Conservation (phyloP, 1,139 yeast species). For the Yamadazyma triangularis region DNA sequence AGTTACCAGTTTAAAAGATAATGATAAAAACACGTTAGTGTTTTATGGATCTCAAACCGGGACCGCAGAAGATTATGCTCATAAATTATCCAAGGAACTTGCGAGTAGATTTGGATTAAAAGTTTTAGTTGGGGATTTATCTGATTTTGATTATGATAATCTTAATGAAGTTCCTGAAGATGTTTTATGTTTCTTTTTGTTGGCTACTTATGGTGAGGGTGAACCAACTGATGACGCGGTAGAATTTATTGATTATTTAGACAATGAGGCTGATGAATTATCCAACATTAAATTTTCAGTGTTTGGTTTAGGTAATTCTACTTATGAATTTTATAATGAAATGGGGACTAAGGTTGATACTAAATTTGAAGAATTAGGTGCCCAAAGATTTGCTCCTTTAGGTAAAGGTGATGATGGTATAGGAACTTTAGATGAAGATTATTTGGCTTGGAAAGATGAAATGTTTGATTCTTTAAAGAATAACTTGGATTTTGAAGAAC, state of each 20-base stretch:
- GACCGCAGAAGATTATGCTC: constrained; percentile 97
- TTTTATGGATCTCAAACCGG: constrained; percentile 97
- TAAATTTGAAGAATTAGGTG: constrained; percentile 58
- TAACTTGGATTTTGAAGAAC: constrained; percentile 66
- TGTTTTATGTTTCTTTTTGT: constrained; percentile 61
- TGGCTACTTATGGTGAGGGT: constrained; percentile 98
- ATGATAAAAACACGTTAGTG: constrained; percentile 73
- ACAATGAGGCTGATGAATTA: constrained; percentile 57
- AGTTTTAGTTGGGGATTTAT: constrained; percentile 84
- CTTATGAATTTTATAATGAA: constrained; percentile 87
- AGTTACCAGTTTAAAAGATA: constrained; percentile 54
- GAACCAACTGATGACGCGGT: constrained; percentile 95
- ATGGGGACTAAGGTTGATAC: constrained; percentile 60
- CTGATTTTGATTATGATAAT: constrained; percentile 77
- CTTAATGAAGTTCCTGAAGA: constrained; percentile 51
- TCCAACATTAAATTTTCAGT: constrained; percentile 64
- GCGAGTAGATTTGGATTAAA: constrained; percentile 76
- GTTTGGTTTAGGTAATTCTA: constrained; percentile 90
- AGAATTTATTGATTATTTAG: constrained; percentile 61
- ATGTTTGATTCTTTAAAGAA: constrained; percentile 65
- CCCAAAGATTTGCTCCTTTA: constrained; percentile 61
- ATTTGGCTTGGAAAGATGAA: constrained; percentile 84
- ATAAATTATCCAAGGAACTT: constrained; percentile 85
- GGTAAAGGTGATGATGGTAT: constrained; percentile 96
- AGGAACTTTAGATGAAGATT: constrained; percentile 95